Conservation (phyloP, 192 early-diverging fungal genomes). For the Backusella liffmaniae region DNA sequence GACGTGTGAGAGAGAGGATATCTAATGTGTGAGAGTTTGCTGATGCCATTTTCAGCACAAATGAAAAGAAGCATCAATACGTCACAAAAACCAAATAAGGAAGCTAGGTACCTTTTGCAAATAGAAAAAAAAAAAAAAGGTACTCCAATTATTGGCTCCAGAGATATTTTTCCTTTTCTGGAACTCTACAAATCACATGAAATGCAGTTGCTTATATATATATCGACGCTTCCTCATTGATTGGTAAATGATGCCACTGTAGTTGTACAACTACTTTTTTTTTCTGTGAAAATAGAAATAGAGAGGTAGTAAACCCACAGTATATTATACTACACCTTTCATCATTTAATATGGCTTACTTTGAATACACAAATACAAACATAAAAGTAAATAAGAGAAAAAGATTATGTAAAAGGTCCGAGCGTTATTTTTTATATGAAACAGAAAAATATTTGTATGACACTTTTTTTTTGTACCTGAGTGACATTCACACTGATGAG, state of each 20-base stretch:
- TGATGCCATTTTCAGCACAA: slow-evolving; percentile 5
- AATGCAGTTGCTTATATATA: not conserved
- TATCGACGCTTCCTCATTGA: not conserved
- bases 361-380: not conserved
- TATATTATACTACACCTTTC: not conserved
- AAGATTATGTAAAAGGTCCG: not conserved
- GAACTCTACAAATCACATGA: not conserved
- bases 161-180: not conserved
- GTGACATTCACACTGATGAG: not conserved
- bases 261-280: not conserved
- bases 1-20: not conserved
- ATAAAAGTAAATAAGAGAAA: not conserved
- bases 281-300: not conserved
- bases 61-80: not conserved
- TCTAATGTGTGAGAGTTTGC: not conserved
- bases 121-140: not conserved
- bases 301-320: not conserved
- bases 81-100: not conserved
- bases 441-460: not conserved
- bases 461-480: not conserved
- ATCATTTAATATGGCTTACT: not conserved
- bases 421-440: not conserved
- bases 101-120: not conserved
- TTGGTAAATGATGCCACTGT: not conserved
- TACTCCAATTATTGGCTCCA: slow-evolving; percentile 5